A percentile compares a stretch with the other conserved stretches of the same genome.
These are phyloP conservation scores for Paracorniculantispora psalliotae DNA, from an alignment of 2,329 filamentous ascomycete genomes.

Conservation along the genomic window DNA sequence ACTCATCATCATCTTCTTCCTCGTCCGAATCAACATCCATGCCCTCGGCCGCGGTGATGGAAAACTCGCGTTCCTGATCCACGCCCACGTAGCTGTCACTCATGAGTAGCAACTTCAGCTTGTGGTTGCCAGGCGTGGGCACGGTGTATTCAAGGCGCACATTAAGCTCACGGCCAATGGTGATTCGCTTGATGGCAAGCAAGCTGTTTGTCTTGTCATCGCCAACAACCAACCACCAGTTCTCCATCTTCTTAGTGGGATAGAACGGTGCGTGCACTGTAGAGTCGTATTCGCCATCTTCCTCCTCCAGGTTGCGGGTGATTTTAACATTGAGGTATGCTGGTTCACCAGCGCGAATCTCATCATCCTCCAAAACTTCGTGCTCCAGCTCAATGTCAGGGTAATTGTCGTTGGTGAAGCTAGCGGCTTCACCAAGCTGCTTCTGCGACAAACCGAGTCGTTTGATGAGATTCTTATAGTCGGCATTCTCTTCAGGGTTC, in stretches of 20 bases:
- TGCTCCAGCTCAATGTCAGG: slow-evolving; percentile 92
- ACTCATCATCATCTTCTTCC: slow-evolving; percentile 38
- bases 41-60: slow-evolving; percentile 78
- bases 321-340: slow-evolving; percentile 81
- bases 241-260: slow-evolving; percentile 86
- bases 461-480: slow-evolving; percentile 73
- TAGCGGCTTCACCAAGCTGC: slow-evolving; percentile 83
- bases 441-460: slow-evolving; percentile 72
- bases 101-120: slow-evolving; percentile 90
- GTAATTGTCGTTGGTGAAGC: slow-evolving; percentile 94
- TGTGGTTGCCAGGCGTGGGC: slow-evolving; percentile 75
- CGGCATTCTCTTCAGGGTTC: slow-evolving; percentile 87
- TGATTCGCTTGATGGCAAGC: slow-evolving; percentile 90
- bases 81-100: slow-evolving; percentile 96
- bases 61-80: slow-evolving; percentile 90
- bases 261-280: slow-evolving; percentile 95
- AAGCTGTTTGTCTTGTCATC: slow-evolving; percentile 85
- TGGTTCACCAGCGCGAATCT: slow-evolving; percentile 73
- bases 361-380: slow-evolving; percentile 74
- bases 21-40: slow-evolving; percentile 89
- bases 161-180: slow-evolving; percentile 72
- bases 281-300: slow-evolving; percentile 63
- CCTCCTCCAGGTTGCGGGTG: slow-evolving; percentile 73
- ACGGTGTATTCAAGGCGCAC: slow-evolving; percentile 84
- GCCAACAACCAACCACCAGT: slow-evolving; percentile 96